Base-by-base conservation (phyloP, 1,284 basidiomycete genomes). In the Tilletia walkeri region DNA sequence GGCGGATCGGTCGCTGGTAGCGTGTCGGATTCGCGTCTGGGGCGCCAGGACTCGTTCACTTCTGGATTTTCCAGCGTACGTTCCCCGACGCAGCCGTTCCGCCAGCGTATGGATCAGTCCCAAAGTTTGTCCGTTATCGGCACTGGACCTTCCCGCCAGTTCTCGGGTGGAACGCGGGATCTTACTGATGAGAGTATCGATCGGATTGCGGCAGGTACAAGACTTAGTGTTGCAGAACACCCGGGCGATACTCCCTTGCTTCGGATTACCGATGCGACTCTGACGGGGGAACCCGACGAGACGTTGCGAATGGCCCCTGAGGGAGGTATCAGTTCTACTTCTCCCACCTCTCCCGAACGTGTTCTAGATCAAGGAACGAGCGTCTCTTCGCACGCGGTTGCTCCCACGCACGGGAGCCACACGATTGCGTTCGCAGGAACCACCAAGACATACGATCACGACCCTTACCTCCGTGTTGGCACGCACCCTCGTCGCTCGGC, bases 381-480 rank as follows among this genome's bases (percentile, higher is more conserved):
- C 73, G 3, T 65, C 34, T 24, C 72, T 73, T 16, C 71, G 75
- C 53, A 72, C 73, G 66, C 74, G 70, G 50, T 68, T 72, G 34
- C 39, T 68, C n/a, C 71, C 63, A 66, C 59, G 61, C 48, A 66
- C 38, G 49, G 66, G 47, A 50, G 65, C 14, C 65, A 30, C 20
- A 67, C 47, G 38, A 48, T 36, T 0, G 69, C 20, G 1, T 53
- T 9, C 14, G 67, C 49, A 14, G 67, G 66, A 41, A 1, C 30
- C 30, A 53, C 36, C 56, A 30, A 9, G 41, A 5, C 12, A 49
- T 16, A 18, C 49, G 65, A 66, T 18, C 47, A 66, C 30, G 65
- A 67, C 20, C 34, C 24, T n/a, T 30, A 36, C 53, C 30, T n/a
- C 67, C 38, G 39, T 34, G 39, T 59, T 63, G 47, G 36, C 59